These are phyloP conservation scores for Trifolium dubium DNA, from an alignment of 306 rosid species.

Conservation along the genomic window DNA sequence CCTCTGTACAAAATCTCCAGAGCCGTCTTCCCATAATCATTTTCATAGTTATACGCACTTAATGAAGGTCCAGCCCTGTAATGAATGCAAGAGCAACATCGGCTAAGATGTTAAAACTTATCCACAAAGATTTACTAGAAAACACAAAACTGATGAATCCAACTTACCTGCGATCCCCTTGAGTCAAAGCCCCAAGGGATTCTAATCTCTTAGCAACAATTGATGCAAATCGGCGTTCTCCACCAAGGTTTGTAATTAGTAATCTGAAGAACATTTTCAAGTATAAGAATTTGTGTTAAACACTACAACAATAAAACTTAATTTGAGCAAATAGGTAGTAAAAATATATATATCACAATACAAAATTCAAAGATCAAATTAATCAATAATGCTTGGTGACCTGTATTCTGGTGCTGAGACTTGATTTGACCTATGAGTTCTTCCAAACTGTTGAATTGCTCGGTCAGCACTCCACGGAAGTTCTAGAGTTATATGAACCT, in stretches of 20 bases:
- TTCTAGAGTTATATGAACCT: conserved; percentile 84
- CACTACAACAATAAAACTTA: background rate
- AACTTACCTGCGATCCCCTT: conserved; percentile 20
- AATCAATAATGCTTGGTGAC: conserved; percentile 44
- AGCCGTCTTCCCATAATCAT: conserved; percentile 88
- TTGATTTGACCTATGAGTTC: too few species aligned
- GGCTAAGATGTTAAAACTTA: conserved; percentile 35
- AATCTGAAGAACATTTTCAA: conserved; percentile 57
- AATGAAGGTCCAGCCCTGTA: conserved; percentile 93
- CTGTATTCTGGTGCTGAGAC: conserved; percentile 94
- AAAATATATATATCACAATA: too few species aligned
- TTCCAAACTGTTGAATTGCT: conserved; percentile 54
- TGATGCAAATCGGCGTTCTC: too few species aligned
- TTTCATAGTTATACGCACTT: conserved; percentile 90
- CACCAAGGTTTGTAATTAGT: conserved; percentile 71
- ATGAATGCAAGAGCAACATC: conserved; percentile 32
- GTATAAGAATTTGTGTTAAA: conserved; percentile 19
- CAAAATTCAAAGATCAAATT: background rate
- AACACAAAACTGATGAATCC: conserved; percentile 33
- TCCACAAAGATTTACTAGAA: conserved; percentile 8
- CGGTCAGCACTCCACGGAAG: conserved; percentile 98
- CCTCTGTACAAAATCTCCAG: conserved; percentile 79
- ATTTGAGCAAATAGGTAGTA: too few species aligned
- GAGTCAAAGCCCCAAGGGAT: too few species aligned
- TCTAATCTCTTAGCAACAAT: too few species aligned